Evolutionary conservation across 2,329 filamentous ascomycete genomes (phyloP).

Genomic region (Pseudogymnoascus pannorum): DNA sequence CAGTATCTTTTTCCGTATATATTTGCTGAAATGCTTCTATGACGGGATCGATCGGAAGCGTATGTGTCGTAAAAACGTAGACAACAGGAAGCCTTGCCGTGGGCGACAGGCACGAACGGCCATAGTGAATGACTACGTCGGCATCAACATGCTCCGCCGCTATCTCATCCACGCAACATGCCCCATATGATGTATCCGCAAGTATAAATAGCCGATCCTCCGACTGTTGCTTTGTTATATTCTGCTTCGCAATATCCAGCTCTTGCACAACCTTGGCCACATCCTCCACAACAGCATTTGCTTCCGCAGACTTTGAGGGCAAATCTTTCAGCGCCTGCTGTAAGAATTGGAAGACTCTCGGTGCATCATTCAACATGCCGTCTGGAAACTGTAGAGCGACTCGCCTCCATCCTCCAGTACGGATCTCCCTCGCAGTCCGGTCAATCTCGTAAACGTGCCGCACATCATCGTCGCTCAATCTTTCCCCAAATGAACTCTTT

Average conservation of each 20-base stretch:
- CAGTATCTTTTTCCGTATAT: constrained; percentile 56
- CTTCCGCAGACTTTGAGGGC: background rate
- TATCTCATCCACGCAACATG: constrained; percentile 95
- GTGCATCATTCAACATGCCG: constrained; percentile 80
- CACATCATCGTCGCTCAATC: constrained; percentile 57
- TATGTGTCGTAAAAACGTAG: constrained; percentile 76
- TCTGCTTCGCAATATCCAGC: constrained; percentile 26
- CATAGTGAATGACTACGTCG: constrained; percentile 90
- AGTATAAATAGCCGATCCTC: constrained; percentile 63
- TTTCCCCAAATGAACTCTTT: background rate
- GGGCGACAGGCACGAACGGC: constrained; percentile 83
- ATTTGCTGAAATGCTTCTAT: constrained; percentile 54
- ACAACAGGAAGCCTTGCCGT: constrained; percentile 81
- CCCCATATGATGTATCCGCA: constrained; percentile 92
- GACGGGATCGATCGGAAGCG: constrained; percentile 55
- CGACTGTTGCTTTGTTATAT: background rate
- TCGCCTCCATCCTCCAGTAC: constrained; percentile 60
- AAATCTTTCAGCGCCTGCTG: constrained; percentile 39
- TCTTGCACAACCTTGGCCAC: constrained; percentile 15
- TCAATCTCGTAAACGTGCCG: constrained; percentile 74
- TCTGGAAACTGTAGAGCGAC: constrained; percentile 96
- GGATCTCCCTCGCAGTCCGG: constrained; percentile 70
- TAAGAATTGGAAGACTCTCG: constrained; percentile 66
- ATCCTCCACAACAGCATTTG: constrained; percentile 14
- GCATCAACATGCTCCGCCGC: constrained; percentile 90